Percentiles rank a stretch among this genome's conserved stretches.
phyloP scores from a whole-genome alignment of 2,329 filamentous ascomycete species.

The Xylariaceae sp. region DNA sequence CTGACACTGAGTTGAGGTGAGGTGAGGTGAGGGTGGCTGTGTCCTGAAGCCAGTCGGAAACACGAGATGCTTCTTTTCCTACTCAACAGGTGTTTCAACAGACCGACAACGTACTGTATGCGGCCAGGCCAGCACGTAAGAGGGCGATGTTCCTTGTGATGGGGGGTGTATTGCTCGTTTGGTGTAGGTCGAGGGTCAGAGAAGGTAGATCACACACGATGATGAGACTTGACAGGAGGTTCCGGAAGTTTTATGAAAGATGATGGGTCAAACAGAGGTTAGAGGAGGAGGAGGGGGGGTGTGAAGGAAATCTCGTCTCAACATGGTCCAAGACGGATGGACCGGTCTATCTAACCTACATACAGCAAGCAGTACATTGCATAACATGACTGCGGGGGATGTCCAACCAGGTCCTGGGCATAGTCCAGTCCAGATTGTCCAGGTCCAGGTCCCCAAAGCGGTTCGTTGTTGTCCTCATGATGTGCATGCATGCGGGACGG shows the following conservation, averaged over 20 bases:
- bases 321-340: too few species aligned
- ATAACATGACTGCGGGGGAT: too few species aligned
- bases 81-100: conserved; percentile 7
- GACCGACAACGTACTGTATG: neutral
- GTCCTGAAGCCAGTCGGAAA: conserved; percentile 14
- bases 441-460: conserved; percentile 17
- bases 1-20: conserved; percentile 16
- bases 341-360: too few species aligned
- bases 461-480: conserved; percentile 25
- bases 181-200: conserved; percentile 30
- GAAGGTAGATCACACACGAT: conserved; percentile 36
- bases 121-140: too few species aligned
- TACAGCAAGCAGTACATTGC: too few species aligned
- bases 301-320: conserved; percentile 41
- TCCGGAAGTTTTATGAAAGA: conserved; percentile 31
- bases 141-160: too few species aligned
- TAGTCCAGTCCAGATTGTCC: conserved; percentile 21
- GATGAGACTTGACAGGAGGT: conserved; percentile 31
- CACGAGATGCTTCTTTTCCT: too few species aligned
- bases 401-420: conserved; percentile 20
- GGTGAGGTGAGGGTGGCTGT: conserved; percentile 19
- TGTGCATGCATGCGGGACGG: conserved; percentile 23
- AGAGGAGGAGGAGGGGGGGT: conserved; percentile 33
- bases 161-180: conserved; percentile 8
- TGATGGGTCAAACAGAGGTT: conserved; percentile 34